Evolutionary conservation across 108 stramenopile species (phyloP), one percentile per base, ranked within the genome.

Genomic region (Cyclostephanos tholiformis): DNA sequence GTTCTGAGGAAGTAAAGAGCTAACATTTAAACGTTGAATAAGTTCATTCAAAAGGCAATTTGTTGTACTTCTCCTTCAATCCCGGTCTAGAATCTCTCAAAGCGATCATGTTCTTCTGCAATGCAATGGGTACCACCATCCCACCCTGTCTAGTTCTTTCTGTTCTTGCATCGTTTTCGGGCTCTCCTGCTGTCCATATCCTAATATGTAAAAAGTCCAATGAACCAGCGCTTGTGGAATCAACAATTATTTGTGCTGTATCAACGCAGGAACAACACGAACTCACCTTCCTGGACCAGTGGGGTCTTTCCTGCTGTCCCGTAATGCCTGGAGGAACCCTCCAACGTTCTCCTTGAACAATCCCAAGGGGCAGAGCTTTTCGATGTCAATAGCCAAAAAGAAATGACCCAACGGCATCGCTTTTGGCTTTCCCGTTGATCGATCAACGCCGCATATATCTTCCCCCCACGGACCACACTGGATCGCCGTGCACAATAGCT

Each of bases 371-470:
- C 86, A 87, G 20, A 89, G 39, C 53, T 74, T 73, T 72, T 85
- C 86, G 64, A 89, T 73, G 53, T 89, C 86, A 71, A 89, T 87
- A 0, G 88, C 88, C 22, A 89, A 71, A 67, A 89, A 89, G 62
- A 89, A 87, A 53, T 89, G 88, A 19, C 88, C 88, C 13, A 89
- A 59, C 60, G 88, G 88, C 88, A 89, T 89, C 26, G 88, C 85
- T 58, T 73, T 82, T 25, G 82, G 82, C 63, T 86, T 76, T 17
- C 86, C 86, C 13, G 88, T 89, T 6, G 52, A 82, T 11, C 85
- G 73, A 66, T 89, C 85, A 26, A 89, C 39, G 17, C 88, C 88
- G 65, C 85, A 87, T 23, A 89, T 80, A 26, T 72, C 85, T 62
- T 87, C 85, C 14, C 88, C 88, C 73, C 82, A 89, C 10, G 86